Base-by-base conservation (phyloP, 2,329 filamentous ascomycete species). In the Nemania sp. region DNA sequence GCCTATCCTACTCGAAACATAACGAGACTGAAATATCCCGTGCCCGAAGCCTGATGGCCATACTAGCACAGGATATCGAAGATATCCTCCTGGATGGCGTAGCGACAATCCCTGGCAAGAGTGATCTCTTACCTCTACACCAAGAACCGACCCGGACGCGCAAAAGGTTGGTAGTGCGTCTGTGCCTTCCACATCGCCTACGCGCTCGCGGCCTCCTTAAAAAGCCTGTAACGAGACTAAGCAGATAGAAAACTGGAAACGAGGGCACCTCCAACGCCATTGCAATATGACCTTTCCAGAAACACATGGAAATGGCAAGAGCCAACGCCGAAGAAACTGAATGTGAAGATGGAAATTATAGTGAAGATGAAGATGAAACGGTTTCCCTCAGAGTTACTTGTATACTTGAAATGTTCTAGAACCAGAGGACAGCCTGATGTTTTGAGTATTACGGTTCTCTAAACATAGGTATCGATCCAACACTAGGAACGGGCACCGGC, bases 231-330 rank as follows among this genome's bases (percentile, higher is more conserved):
- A 43, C 45, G 47, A 44, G 56, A 47, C 45, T 45, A 43, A 50
- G 57, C 50, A 52, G 37, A 45, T 58, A 40, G 46, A 48, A 53
- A 52, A 52, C 36, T 23, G 24, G 46, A 51, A 42, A 51, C 46
- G n/a, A 48, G 23, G 52, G 57, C 48, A 30, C 53, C 59, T 44
- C 54, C 53, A 61, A 59, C 56, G 59, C 59, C 59, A 36, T 54
- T 59, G 59, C 59, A 59, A 46, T 52, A 59, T 57, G 52, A 54
- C 54, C 53, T 50, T 36, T 59, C 47, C 50, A 49, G 15, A 48
- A 53, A 52, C 15, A 42, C 41, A 59, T 52, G 56, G 41, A 59
- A 59, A 58, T 56, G 46, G 49, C 34, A 57, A 49, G 45, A 59
- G 54, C 49, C 41, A 49, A 53, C 52, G 46, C 55, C 49, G 44